These are phyloP conservation scores for Lonicera japonica DNA, from an alignment of 129 eudicot species.

Conservation along the genomic window DNA sequence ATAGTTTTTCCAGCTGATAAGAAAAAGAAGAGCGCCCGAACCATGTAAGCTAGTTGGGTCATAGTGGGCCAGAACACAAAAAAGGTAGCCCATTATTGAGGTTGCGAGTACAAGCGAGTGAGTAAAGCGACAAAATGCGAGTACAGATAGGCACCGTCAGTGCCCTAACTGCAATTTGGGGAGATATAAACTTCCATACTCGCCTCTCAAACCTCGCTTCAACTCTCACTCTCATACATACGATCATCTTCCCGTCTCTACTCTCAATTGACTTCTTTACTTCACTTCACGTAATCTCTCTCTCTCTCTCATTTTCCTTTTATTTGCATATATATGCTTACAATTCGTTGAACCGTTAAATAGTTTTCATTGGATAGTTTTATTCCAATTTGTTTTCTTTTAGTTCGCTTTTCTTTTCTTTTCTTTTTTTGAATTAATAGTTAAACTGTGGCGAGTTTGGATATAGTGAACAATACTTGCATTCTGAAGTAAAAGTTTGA, in stretches of 20 bases:
- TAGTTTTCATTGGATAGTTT: no score
- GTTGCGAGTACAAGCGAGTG: conserved; percentile 11
- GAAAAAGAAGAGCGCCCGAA: background rate
- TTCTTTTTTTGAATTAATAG: background rate
- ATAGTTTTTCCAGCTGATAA: no score
- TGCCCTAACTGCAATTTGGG: conserved; percentile 1
- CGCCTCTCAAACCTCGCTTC: background rate
- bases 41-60: background rate
- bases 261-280: background rate
- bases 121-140: background rate
- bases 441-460: no score
- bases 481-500: no score
- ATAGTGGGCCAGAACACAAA: background rate
- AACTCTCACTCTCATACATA: background rate
- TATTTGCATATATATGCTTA: background rate
- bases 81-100: background rate
- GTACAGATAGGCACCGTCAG: background rate
- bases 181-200: background rate
- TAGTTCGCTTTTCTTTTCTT: background rate
- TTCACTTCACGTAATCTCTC: background rate
- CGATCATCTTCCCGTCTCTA: conserved; percentile 5
- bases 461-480: no score
- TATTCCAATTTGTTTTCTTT: background rate
- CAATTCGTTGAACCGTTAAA: background rate
- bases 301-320: background rate